Conservation (phyloP, 306 rosid species). For the Spatholobus suberectus region DNA sequence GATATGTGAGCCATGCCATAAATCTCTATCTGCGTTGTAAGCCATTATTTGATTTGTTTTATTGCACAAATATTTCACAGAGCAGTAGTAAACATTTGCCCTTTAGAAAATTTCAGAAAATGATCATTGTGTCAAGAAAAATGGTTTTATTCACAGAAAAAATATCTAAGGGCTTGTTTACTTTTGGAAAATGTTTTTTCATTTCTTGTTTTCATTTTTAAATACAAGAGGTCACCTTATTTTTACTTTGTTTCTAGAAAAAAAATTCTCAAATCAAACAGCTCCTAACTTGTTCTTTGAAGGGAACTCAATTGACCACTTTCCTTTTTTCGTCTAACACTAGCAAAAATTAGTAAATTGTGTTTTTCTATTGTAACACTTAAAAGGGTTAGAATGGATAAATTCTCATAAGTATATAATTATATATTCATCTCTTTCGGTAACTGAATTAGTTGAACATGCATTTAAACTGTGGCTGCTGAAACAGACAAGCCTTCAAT, state of each 20-base stretch:
- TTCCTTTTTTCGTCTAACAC: background rate
- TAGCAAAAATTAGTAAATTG: background rate
- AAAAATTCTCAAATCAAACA: background rate
- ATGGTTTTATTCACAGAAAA: background rate
- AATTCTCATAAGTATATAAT: background rate
- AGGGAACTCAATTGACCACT: background rate
- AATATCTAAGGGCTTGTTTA: background rate
- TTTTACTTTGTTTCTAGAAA: background rate
- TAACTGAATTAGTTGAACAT: conserved; percentile 27
- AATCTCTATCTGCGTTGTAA: conserved; percentile 84
- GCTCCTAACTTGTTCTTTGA: background rate
- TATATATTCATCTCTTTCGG: background rate
- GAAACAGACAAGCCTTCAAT: conserved; percentile 84
- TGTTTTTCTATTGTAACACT: background rate
- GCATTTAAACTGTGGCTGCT: conserved; percentile 15
- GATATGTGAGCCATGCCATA: conserved; percentile 87
- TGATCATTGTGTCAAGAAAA: conserved; percentile 7
- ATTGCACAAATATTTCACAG: conserved; percentile 12
- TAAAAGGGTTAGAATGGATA: background rate
- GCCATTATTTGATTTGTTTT: conserved; percentile 30
- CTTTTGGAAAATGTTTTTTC: background rate
- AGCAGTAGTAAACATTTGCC: background rate
- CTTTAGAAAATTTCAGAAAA: conserved; percentile 25
- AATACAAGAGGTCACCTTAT: background rate
- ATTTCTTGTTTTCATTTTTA: background rate